Conservation (phyloP, 2,329 filamentous ascomycete species). For the Pseudogymnoascus sp. region DNA sequence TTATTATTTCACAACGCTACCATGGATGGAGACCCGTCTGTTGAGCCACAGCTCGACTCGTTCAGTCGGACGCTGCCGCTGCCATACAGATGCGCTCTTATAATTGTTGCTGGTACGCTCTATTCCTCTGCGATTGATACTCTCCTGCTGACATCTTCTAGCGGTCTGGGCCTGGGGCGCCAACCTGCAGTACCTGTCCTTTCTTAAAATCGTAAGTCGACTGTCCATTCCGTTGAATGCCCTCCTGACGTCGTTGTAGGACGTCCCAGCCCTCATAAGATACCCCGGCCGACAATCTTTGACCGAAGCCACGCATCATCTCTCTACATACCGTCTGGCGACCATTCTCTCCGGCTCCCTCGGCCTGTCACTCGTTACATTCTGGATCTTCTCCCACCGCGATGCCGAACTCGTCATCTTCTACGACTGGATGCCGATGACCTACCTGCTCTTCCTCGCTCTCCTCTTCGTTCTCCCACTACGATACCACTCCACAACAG, state of each 20-base stretch:
- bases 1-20: conserved; percentile 16
- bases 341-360: conserved; percentile 68
- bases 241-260: conserved; percentile 35
- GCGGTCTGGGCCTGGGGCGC: conserved; percentile 92
- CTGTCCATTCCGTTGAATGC: not conserved
- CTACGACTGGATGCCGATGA: conserved; percentile 81
- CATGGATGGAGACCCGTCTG: conserved; percentile 69
- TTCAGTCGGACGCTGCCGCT: conserved; percentile 84
- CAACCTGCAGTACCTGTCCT: conserved; percentile 80
- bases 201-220: conserved; percentile 61
- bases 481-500: conserved; percentile 58
- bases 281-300: conserved; percentile 70
- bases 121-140: not conserved
- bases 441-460: conserved; percentile 67
- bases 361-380: conserved; percentile 63
- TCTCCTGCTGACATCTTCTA: conserved; percentile 32
- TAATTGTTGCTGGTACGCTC: conserved; percentile 70
- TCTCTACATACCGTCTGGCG: conserved; percentile 80
- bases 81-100: conserved; percentile 80
- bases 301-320: conserved; percentile 66
- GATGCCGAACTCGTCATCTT: conserved; percentile 61
- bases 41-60: conserved; percentile 67
- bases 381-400: conserved; percentile 75
- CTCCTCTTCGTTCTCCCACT: conserved; percentile 67
- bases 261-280: conserved; percentile 77